These are phyloP conservation scores for Perkinsus chesapeaki DNA, from an alignment of 169 alveolate genomes.

Conservation along the genomic window DNA sequence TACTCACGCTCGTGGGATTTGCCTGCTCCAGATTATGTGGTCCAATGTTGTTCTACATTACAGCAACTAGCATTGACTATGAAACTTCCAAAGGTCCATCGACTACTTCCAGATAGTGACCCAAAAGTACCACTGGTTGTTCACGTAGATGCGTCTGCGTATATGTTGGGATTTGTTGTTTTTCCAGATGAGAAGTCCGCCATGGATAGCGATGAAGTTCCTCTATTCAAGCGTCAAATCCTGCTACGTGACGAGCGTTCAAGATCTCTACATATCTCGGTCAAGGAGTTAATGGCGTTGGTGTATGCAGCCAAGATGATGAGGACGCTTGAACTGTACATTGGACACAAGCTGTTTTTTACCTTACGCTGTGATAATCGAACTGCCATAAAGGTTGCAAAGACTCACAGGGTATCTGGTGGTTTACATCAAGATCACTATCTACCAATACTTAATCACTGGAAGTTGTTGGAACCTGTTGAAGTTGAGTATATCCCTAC, in stretches of 20 bases:
- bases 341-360: neutral
- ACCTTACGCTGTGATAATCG: neutral
- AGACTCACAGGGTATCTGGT: neutral
- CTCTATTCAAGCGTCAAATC: neutral
- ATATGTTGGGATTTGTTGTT: neutral
- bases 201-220: neutral
- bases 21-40: too few relatives aligned
- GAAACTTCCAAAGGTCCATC: neutral
- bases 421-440: neutral
- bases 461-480: neutral
- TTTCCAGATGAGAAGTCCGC: too few relatives aligned
- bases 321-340: neutral
- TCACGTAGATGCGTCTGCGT: neutral
- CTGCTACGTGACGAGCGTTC: neutral
- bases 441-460: neutral
- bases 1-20: neutral
- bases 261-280: neutral
- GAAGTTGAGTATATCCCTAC: neutral
- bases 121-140: neutral
- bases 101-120: neutral
- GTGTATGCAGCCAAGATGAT: neutral
- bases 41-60: neutral
- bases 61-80: neutral
- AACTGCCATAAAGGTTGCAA: neutral
- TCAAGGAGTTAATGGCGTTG: neutral